These are phyloP conservation scores for Tricholoma sp. DNA, from an alignment of 768 basidiomycete species.

Conservation along the genomic window DNA sequence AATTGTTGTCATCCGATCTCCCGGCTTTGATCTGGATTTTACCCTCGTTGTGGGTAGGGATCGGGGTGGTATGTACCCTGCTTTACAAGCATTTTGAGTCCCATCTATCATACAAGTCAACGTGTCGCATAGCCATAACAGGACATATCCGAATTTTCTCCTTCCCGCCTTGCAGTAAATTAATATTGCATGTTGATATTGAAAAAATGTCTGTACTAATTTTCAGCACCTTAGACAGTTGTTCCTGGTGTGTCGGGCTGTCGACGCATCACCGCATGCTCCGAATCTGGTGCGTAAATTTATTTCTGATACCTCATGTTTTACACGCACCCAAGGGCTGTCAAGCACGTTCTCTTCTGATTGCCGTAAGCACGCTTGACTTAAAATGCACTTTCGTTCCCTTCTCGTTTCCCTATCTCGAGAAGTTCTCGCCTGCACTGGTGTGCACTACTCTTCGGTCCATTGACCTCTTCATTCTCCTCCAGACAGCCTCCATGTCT, in stretches of 20 bases:
- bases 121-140: neutral
- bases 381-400: conserved; percentile 17
- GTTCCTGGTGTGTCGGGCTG: conserved; percentile 13
- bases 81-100: conserved; percentile 11
- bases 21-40: conserved; percentile 11
- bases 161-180: neutral
- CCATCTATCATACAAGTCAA: neutral
- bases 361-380: conserved; percentile 14
- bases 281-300: conserved; percentile 35
- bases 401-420: conserved; percentile 30
- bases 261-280: conserved; percentile 37
- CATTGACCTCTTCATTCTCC: conserved; percentile 19
- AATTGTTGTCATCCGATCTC: neutral
- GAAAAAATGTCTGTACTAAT: neutral
- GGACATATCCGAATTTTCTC: neutral
- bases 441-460: conserved; percentile 32
- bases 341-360: conserved; percentile 33
- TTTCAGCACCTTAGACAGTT: conserved; percentile 3
- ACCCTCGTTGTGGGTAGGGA: conserved; percentile 18
- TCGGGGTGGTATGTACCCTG: conserved; percentile 25
- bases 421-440: conserved; percentile 42
- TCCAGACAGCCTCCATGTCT: conserved; percentile 35
- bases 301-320: conserved; percentile 75
- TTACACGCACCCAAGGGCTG: conserved; percentile 53
- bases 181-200: conserved; percentile 1